phyloP scores from a whole-genome alignment of 306 rosid species.

The Lotus japonicus region DNA sequence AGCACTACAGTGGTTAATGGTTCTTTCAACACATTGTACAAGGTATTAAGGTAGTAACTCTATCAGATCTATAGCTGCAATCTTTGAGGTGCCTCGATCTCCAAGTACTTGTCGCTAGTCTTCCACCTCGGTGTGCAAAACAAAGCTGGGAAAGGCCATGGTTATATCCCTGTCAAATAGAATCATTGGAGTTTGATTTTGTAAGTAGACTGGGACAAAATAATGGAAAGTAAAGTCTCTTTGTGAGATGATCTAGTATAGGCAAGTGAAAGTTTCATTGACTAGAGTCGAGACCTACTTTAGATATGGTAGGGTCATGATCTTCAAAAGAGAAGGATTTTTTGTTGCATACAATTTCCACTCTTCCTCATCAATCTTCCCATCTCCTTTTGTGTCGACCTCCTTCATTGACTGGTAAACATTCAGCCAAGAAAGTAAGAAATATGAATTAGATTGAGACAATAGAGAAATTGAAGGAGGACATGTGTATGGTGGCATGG shows the following conservation, averaged over 20 bases:
- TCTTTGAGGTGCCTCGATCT: background rate
- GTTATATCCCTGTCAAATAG: constrained; percentile 58
- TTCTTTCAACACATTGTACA: background rate
- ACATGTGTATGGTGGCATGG: background rate
- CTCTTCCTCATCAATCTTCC: constrained; percentile 61
- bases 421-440: background rate
- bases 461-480: background rate
- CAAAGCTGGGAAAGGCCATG: constrained; percentile 70
- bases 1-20: background rate
- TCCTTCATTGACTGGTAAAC: constrained; percentile 47
- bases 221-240: background rate
- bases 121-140: constrained; percentile 36
- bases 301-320: constrained; percentile 64
- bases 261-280: background rate
- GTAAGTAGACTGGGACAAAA: background rate
- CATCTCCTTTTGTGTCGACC: constrained; percentile 63
- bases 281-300: constrained; percentile 37
- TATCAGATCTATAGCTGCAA: background rate
- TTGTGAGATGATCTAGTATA: background rate
- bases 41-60: background rate
- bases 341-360: constrained; percentile 54
- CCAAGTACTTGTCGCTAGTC: constrained; percentile 24
- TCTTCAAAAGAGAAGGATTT: constrained; percentile 58
- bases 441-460: background rate
- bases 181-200: background rate